Evolutionary conservation across 2,329 filamentous ascomycete species (phyloP), one percentile per base, ranked within the genome.

Genomic region (Colletotrichum acutatum): DNA sequence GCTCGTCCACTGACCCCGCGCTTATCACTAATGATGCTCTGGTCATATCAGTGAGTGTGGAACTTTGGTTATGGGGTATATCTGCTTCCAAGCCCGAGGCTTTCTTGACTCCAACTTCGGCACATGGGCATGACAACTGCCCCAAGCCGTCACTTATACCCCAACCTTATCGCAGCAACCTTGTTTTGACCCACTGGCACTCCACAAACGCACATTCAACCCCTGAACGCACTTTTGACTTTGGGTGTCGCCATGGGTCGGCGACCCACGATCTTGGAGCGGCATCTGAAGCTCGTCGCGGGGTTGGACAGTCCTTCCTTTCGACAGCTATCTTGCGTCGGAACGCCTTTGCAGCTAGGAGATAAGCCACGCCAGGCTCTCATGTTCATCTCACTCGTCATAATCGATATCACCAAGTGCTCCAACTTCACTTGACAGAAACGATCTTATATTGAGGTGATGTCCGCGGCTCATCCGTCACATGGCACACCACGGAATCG

Each of bases 151-250:
- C 52, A 14, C 16, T 22, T 22, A 64, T 68, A 72, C 72, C 30
- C 72, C 72, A 74, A 74, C 60, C 64, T 74, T 72, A 68, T 72
- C 64, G 58, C n/a, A 11, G 14, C 16, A 64, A 26, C 56, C 64
- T 32, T 62, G 16, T 19, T 7, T 34, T 30, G 30, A 22, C 22
- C 57, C 56, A 65, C 19, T 52, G 37, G 28, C 52, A 42, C 56
- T 54, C 70, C 70, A 60, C 56, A 59, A 16, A 69, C 52, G 24
- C 57, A 22, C 49, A n/a, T 57, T 28, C 11, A 28, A 28, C 53
- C 59, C 59, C 66, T 65, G 60, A 49, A 60, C 28, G 26, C 6
- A 42, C 46, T 56, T 60, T 70, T 61, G 42, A 65, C 66, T 65
- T 72, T 70, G 42, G 60, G 46, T 58, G 42, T 24, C 24, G 66